Evolutionary conservation across 352 stramenopile genomes (phyloP), one percentile per base, ranked within the genome.

Genomic region (Phytophthora pini): DNA sequence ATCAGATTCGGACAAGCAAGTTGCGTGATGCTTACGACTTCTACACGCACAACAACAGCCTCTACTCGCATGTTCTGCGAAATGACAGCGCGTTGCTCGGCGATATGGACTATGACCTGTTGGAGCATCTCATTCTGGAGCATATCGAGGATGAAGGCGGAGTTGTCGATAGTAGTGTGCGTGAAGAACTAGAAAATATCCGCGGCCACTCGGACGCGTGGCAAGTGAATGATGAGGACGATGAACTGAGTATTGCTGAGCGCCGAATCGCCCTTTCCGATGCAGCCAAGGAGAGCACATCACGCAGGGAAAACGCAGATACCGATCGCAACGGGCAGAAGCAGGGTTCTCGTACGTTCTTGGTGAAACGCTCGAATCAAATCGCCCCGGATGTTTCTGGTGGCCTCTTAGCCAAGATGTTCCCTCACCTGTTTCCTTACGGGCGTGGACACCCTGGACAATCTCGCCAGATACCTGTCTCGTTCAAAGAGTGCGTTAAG

Each of bases 361-460:
- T 43, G 12, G 13, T 43, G 2, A 43, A 43, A 17, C 48, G 32
- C 15, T 58, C 36, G 13, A 49, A 50, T 10, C 17, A 40, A 26
- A 3, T 59, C 1, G 26, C 39, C 31, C 12, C 5, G 8, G 39
- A 59, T 31, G 17, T 43, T 15, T 29, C 52, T 5, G 52, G 52
- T 17, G 27, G 41, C 13, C n/a, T 53, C 1, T 13, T 53, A 10
- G 54, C 41, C 13, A 11, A 27, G 9, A 61, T 61, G 29, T 53
- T 53, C 9, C 54, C 54, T 2, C 54, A 61, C 13, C 10, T 48
- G 1, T 61, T 61, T 27, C 31, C 61, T 0, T 69, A 22, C 13
- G 61, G 52, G 1, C 17, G 53, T 41, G 61, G 53, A 1, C 47
- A 69, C 13, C 61, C 53, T 7, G 39, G 46, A n/a, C 53, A 69